Percentiles rank a stretch among this genome's conserved stretches.
phyloP scores from a whole-genome alignment of 169 alveolate genomes.

The Cryptosporidium xiaoi region DNA sequence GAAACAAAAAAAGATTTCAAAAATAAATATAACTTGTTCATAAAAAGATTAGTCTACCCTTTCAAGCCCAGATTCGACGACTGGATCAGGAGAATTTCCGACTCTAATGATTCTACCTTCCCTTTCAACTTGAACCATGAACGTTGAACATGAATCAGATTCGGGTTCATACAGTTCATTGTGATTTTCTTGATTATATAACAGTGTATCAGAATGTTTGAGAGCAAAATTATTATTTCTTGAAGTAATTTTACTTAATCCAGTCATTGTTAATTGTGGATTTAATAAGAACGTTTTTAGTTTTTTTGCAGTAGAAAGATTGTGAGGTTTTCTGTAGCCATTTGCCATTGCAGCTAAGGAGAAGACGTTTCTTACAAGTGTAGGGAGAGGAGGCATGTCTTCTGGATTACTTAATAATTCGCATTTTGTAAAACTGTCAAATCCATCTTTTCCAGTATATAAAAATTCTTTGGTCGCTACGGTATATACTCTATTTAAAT shows the following conservation, averaged over 20 bases:
- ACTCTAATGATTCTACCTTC: slow-evolving; percentile 70
- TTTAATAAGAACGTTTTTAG: slow-evolving; percentile 73
- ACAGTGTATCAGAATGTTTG: not conserved
- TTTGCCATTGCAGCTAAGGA: slow-evolving; percentile 81
- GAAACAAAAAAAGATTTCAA: slow-evolving; percentile 51
- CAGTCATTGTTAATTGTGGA: slow-evolving; percentile 62
- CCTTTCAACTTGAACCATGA: slow-evolving; percentile 67
- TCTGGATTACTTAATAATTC: slow-evolving; percentile 79
- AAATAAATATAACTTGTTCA: not conserved
- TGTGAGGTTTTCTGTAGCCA: slow-evolving; percentile 80
- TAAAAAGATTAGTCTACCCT: slow-evolving; percentile 37
- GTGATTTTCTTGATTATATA: slow-evolving; percentile 11
- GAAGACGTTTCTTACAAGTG: slow-evolving; percentile 79
- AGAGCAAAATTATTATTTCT: slow-evolving; percentile 12
- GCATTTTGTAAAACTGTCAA: slow-evolving; percentile 73
- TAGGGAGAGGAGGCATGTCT: slow-evolving; percentile 80
- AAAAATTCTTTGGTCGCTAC: slow-evolving; percentile 77
- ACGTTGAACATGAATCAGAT: slow-evolving; percentile 5
- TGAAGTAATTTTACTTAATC: slow-evolving; percentile 50
- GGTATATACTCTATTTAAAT: slow-evolving; percentile 72
- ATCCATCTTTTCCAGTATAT: slow-evolving; percentile 72
- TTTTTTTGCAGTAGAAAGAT: slow-evolving; percentile 75
- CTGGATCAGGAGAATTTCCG: slow-evolving; percentile 54
- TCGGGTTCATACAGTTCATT: not conserved
- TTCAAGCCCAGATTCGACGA: slow-evolving; percentile 65